Conservation (phyloP, 306 rosid genomes). For the Inga leiocalycina region DNA sequence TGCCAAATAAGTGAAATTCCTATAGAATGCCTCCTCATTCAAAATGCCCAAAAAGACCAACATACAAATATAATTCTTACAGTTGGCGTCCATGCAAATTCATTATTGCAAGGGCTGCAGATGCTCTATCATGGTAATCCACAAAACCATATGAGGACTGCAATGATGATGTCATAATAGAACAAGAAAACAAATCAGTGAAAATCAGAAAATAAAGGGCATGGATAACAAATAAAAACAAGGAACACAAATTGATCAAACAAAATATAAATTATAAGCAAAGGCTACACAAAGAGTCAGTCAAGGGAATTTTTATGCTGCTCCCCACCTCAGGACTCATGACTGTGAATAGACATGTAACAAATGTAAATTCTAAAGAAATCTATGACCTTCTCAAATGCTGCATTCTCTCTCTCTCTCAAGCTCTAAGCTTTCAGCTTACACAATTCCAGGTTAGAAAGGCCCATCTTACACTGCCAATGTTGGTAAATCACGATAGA, state of each 20-base stretch:
- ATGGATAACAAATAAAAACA: constrained; percentile 3
- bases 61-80: constrained; percentile 46
- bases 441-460: constrained; percentile 32
- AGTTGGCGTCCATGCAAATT: constrained; percentile 61
- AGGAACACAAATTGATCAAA: constrained; percentile 4
- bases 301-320: not conserved
- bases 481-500: constrained; percentile 21
- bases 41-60: constrained; percentile 27
- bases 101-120: constrained; percentile 72
- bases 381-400: constrained; percentile 31
- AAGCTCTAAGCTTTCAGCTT: constrained; percentile 39
- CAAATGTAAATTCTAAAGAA: constrained; percentile 35
- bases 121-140: constrained; percentile 61
- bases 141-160: constrained; percentile 73
- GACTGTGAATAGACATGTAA: constrained; percentile 22
- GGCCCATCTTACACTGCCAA: constrained; percentile 31
- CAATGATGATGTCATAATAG: constrained; percentile 23
- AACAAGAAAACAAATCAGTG: not conserved
- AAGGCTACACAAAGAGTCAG: constrained; percentile 28
- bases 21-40: constrained; percentile 9
- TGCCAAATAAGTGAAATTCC: constrained; percentile 16
- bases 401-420: constrained; percentile 36
- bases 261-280: not conserved
- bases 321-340: constrained; percentile 33
- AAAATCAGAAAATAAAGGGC: constrained; percentile 26